Base-by-base conservation (phyloP, 2,329 filamentous ascomycete species). In the Metarhizium album region DNA sequence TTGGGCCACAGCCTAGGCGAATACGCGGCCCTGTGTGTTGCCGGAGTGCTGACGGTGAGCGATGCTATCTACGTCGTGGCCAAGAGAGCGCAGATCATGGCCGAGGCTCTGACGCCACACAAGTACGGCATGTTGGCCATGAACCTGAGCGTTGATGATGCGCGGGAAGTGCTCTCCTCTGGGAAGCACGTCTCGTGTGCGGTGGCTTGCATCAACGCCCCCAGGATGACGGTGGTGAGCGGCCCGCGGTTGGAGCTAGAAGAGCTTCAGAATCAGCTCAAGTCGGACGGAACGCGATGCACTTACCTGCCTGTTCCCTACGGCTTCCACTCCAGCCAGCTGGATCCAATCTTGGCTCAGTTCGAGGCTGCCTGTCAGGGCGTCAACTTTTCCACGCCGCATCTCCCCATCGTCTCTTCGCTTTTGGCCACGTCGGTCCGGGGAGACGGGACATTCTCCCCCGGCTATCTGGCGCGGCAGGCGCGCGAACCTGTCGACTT, bases 21-120 rank as follows among this genome's bases (percentile, higher is more conserved):
- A 23, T 58, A 58, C 27, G 57, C 57, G 1, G 59, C 70, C 86
- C 33, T 89, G 8, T 76, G 86, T 59, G 75, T 82, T 42, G 82
- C 84, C 48, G 86, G 84, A 48, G 84, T 88, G 18, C 71, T 89
- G 20, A 86, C 83, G 11, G 81, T 79, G 20, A 80, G 79, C 58
- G 85, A 89, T 62, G 80, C 84, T 60, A 77, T 93, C 51, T 84
- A 82, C 56, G 73, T 90, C 1, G 84, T 90, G 22, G 86, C 86
- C 43, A 66, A 72, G 51, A 78, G 87, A 56, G 85, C 86, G 18
- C 40, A 42, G 22, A 42, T 42, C 40, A 42, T 42, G 22, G 18
- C 40, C 1, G 40, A 13, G 13, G 40, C 40, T 8, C 40, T 42
- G 40, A 20, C 40, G 16, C 16, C 40, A 5, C 16, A 22, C 22